Conservation (phyloP, 257 asterid genomes). For the Forsythia suspensa region DNA sequence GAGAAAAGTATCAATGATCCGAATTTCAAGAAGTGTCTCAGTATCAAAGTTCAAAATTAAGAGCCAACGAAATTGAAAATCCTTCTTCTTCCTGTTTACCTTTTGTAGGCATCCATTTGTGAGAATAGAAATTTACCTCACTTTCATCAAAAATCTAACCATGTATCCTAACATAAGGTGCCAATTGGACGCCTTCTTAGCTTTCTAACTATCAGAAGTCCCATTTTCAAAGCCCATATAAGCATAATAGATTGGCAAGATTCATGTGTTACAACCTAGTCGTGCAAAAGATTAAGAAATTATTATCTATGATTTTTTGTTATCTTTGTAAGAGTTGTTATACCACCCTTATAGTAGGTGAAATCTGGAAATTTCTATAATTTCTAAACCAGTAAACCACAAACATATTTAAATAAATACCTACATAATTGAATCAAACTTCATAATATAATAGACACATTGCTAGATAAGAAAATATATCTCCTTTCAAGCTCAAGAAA, state of each 20-base stretch:
- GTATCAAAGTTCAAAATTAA: no score
- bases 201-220: not conserved
- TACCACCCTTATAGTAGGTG: not conserved
- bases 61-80: no score
- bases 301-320: no score
- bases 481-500: slow-evolving; percentile 77
- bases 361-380: not conserved
- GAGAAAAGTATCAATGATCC: no score
- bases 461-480: slow-evolving; percentile 32
- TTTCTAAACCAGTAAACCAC: not conserved
- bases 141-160: not conserved
- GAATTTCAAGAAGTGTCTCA: no score
- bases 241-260: not conserved
- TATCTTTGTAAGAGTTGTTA: not conserved
- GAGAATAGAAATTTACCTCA: no score
- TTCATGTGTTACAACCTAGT: not conserved
- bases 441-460: slow-evolving; percentile 3
- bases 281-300: not conserved
- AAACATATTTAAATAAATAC: not conserved
- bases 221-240: not conserved
- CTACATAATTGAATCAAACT: slow-evolving; percentile 9
- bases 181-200: no score
- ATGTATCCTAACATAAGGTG: not conserved
- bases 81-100: no score
- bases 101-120: no score